phyloP scores from a whole-genome alignment of 371 early-diverging fungal species.

The Mortierella sp. region DNA sequence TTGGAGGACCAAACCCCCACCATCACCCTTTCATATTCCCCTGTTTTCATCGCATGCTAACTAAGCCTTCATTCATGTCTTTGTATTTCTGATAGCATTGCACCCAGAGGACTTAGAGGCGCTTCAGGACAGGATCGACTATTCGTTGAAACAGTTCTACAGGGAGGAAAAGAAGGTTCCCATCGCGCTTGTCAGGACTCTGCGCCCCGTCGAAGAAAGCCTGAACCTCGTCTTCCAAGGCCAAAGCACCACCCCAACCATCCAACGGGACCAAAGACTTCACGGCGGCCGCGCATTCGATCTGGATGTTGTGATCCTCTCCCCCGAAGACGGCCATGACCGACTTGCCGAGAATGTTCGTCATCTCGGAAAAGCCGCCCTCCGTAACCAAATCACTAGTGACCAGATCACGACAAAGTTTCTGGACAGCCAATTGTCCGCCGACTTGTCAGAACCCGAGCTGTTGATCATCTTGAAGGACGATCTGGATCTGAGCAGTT shows the following conservation, averaged over 20 bases:
- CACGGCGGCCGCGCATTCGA: constrained; percentile 29
- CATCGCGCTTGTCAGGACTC: constrained; percentile 34
- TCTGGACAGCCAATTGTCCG: constrained; percentile 28
- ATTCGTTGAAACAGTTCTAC: constrained; percentile 30
- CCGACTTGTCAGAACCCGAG: constrained; percentile 69
- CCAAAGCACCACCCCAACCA: neutral
- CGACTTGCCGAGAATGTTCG: constrained; percentile 37
- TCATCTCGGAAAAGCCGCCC: constrained; percentile 33
- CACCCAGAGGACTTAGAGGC: constrained; percentile 9
- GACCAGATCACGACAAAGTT: constrained; percentile 37
- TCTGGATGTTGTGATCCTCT: constrained; percentile 49
- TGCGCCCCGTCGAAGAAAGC: constrained; percentile 27
- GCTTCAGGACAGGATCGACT: constrained; percentile 36
- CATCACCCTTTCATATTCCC: constrained; percentile 6
- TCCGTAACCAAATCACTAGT: constrained; percentile 30
- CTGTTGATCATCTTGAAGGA: constrained; percentile 72
- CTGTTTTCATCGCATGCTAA: neutral
- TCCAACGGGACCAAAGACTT: constrained; percentile 1
- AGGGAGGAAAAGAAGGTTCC: constrained; percentile 37
- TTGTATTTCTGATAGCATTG: constrained; percentile 25
- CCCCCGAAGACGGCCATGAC: constrained; percentile 42
- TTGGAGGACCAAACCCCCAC: constrained; percentile 3
- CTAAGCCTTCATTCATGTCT: constrained; percentile 1
- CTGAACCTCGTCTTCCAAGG: neutral
- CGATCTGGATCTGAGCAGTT: constrained; percentile 72